Evolutionary conservation across 2,329 filamentous ascomycete species (phyloP), one percentile per base, ranked within the genome.

Genomic region (Talaromyces atroroseus): DNA sequence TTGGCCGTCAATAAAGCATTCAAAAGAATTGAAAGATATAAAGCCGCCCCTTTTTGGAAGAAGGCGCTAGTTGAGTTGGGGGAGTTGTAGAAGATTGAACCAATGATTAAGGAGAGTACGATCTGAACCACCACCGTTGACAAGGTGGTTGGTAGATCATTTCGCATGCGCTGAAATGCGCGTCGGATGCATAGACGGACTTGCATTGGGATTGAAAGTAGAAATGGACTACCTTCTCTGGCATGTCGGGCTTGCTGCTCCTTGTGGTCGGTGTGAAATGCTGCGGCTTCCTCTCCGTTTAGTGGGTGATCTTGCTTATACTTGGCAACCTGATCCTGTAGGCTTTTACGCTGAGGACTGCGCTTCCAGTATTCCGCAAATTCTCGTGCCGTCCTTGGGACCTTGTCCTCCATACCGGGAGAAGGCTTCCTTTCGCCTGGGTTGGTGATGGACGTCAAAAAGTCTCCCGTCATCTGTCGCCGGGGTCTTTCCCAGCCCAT

Each of bases 1-100:
- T 92, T 78, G 51, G 86, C 84, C 65, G 84, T 87, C 55, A 86
- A 80, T 64, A 94, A 92, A 40, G 88, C 89, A 70, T 92, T 95
- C 77, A 94, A 83, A 56, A 95, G 77, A 66, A 91, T 84, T 57
- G 89, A 87, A 67, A 95, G 92, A 81, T 95, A 96, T 49, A 95
- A 75, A 14, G 94, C 78, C 36, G 87, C 84, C 56, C 88, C 88
- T 49, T 89, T 84, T 63, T 83, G 81, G 76, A 86, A 94, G 76
- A 95, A 89, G 36, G 72, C 68, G 0, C 89, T 88, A 5, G 76
- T 79, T 26, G 24, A 26, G 1, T 78, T 65, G n/a, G 80, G 70
- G 20, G 92, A 71, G 68, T 95, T 86, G 76, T 82, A 92, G 73
- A 92, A 95, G 58, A 95, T 84, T 60, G 85, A 87, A 34, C 86